These are phyloP conservation scores for Aureobasidium uvarum DNA, from an alignment of 2,329 filamentous ascomycete species.

Conservation along the genomic window DNA sequence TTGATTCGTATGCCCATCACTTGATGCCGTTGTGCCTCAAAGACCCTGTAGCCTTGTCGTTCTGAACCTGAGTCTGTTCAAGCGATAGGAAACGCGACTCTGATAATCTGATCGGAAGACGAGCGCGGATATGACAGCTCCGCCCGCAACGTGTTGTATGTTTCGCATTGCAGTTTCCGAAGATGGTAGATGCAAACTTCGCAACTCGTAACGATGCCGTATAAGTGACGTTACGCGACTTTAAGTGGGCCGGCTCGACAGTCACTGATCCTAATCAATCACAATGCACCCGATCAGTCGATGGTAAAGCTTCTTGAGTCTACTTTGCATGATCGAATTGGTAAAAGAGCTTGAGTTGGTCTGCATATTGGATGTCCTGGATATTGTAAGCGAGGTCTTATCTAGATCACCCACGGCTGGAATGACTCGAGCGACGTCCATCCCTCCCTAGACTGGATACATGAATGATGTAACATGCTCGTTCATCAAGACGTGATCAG, in stretches of 20 bases:
- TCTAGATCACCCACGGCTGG: not conserved
- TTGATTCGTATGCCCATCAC: not conserved
- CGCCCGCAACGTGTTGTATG: conserved; percentile 4
- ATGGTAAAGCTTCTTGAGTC: conserved; percentile 11
- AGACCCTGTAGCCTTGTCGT: not conserved
- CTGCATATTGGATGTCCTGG: not conserved
- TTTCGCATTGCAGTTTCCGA: conserved; percentile 18
- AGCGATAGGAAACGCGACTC: not conserved
- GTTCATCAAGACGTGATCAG: not conserved
- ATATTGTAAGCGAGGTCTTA: conserved; percentile 7
- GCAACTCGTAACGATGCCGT: conserved; percentile 17
- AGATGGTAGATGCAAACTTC: not conserved
- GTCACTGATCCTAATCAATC: conserved; percentile 3
- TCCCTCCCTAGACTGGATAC: not conserved
- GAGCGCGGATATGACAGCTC: conserved; percentile 4
- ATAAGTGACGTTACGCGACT: conserved; percentile 3
- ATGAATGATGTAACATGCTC: not conserved
- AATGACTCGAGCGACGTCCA: not conserved
- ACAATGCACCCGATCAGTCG: conserved; percentile 21
- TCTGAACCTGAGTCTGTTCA: not conserved
- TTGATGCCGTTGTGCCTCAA: not conserved
- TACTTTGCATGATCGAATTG: conserved; percentile 2
- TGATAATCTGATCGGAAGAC: not conserved
- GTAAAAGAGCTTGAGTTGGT: conserved; percentile 9
- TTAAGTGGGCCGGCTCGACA: not conserved